phyloP scores from a whole-genome alignment of 148 eudicot species.

The Heliamphora exappendiculata region DNA sequence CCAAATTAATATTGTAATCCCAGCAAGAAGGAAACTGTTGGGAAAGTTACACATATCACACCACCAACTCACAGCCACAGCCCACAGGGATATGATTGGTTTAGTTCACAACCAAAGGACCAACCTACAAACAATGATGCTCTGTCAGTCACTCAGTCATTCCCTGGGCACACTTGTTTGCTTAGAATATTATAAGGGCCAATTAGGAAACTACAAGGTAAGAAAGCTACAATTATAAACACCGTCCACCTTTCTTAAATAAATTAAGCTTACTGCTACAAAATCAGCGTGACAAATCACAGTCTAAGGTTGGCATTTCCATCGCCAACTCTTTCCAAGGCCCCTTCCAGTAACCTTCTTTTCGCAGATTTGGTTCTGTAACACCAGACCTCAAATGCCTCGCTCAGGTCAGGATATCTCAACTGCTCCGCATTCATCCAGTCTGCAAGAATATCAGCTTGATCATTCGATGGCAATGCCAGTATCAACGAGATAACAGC shows the following conservation, averaged over 20 bases:
- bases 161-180: neutral
- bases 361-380: conserved; percentile 75
- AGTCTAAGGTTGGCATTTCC: conserved; percentile 37
- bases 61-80: too few relatives aligned
- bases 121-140: neutral
- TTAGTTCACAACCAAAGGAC: neutral
- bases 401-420: conserved; percentile 71
- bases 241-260: neutral
- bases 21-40: too few relatives aligned
- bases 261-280: conserved; percentile 2
- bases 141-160: neutral
- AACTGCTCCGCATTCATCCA: conserved; percentile 70
- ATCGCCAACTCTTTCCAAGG: conserved; percentile 23
- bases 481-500: conserved; percentile 62
- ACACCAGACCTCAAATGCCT: conserved; percentile 91
- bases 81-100: too few relatives aligned
- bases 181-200: neutral
- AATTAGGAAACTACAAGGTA: neutral
- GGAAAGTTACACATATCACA: too few relatives aligned
- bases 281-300: conserved; percentile 36
- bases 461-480: conserved; percentile 78
- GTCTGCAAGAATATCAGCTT: conserved; percentile 66
- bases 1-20: too few relatives aligned
- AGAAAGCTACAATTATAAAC: neutral
- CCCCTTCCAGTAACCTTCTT: conserved; percentile 56